Conservation (phyloP, 2,329 filamentous ascomycete genomes). For the Exophiala spinifera region DNA sequence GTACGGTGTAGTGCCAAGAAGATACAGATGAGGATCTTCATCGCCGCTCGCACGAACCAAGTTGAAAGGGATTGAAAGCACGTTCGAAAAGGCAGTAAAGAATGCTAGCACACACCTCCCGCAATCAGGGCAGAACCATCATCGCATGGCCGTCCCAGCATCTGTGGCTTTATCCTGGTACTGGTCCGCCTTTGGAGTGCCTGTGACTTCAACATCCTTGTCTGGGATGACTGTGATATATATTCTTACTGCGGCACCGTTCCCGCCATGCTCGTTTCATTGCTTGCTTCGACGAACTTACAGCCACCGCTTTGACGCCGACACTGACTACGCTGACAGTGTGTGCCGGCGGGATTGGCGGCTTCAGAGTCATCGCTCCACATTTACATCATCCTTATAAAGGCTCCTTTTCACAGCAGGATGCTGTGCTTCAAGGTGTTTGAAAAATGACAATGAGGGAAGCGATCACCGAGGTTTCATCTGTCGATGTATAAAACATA, state of each 20-base stretch:
- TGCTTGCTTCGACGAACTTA: not conserved
- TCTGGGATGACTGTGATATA: conserved; percentile 11
- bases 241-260: conserved; percentile 3
- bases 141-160: conserved; percentile 7
- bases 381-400: conserved; percentile 19
- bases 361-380: conserved; percentile 14
- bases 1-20: too few species aligned
- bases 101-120: conserved; percentile 14
- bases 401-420: conserved; percentile 5
- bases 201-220: conserved; percentile 11
- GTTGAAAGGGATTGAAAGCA: not conserved
- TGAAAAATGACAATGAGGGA: too few species aligned
- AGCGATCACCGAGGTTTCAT: too few species aligned
- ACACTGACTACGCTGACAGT: conserved; percentile 14
- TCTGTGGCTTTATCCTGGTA: conserved; percentile 17
- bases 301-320: conserved; percentile 15
- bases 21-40: not conserved
- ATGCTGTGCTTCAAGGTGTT: too few species aligned
- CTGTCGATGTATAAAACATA: too few species aligned
- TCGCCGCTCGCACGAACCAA: not conserved
- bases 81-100: not conserved
- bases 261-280: not conserved
- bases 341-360: conserved; percentile 1
- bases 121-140: conserved; percentile 17
- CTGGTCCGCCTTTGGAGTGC: conserved; percentile 11